Conservation (phyloP, 768 basidiomycete genomes). For the Boletus tomentosulus region DNA sequence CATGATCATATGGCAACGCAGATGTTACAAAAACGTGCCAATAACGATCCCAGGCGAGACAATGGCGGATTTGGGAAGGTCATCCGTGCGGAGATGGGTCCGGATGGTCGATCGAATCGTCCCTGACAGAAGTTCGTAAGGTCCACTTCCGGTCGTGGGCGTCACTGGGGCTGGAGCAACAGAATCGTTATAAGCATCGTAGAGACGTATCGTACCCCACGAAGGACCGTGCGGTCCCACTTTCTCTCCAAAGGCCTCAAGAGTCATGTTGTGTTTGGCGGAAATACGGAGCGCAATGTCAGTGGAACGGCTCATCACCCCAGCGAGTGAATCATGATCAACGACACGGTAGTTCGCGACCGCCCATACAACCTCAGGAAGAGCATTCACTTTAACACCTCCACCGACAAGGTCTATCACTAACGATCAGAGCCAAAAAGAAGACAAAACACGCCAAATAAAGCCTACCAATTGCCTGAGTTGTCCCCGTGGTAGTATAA, state of each 20-base stretch:
- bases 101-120: conserved; percentile 39
- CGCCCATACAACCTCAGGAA: conserved; percentile 40
- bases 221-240: conserved; percentile 23
- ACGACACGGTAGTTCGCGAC: conserved; percentile 34
- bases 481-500: conserved; percentile 21
- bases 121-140: conserved; percentile 40
- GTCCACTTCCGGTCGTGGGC: conserved; percentile 33
- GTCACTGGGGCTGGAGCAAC: conserved; percentile 43
- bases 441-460: background rate
- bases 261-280: conserved; percentile 39
- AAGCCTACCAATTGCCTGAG: conserved; percentile 25
- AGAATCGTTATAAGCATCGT: conserved; percentile 32
- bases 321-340: conserved; percentile 25
- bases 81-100: conserved; percentile 26
- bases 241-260: conserved; percentile 37
- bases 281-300: conserved; percentile 4
- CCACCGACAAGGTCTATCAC: conserved; percentile 39
- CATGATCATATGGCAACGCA: background rate
- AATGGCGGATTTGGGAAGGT: conserved; percentile 20
- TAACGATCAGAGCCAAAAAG: conserved; percentile 20
- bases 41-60: conserved; percentile 36
- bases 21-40: conserved; percentile 5
- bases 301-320: conserved; percentile 12
- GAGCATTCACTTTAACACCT: conserved; percentile 43
- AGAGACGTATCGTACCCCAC: conserved; percentile 36